phyloP scores from a whole-genome alignment of 2,329 filamentous ascomycete genomes.

The Neurospora sp. region DNA sequence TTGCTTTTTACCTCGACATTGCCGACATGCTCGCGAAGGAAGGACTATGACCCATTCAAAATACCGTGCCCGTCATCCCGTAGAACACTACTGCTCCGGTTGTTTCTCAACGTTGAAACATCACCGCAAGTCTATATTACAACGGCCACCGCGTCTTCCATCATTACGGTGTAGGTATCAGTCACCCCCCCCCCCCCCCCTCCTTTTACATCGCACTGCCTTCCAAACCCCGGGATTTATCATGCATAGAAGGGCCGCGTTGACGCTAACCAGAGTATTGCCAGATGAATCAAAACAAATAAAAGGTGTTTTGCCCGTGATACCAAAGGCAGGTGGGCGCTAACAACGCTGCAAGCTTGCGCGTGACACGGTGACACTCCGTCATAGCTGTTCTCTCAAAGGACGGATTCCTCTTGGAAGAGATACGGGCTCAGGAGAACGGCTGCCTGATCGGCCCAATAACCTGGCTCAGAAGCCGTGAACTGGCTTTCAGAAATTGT shows the following conservation, averaged over 20 bases:
- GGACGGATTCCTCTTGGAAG: not conserved
- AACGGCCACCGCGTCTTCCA: not conserved
- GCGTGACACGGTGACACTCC: not conserved
- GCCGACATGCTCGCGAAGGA: constrained; percentile 64
- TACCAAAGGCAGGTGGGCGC: not conserved
- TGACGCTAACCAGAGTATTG: not conserved
- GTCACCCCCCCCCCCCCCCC: not conserved
- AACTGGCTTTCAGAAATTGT: not conserved
- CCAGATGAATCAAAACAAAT: not conserved
- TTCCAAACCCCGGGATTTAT: not conserved
- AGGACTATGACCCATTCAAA: constrained; percentile 27
- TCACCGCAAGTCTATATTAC: not conserved
- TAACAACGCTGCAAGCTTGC: not conserved
- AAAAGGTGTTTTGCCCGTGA: not conserved
- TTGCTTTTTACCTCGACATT: constrained; percentile 58
- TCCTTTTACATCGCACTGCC: not conserved
- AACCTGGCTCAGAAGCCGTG: not conserved
- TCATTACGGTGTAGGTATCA: not conserved
- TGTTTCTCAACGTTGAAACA: not conserved
- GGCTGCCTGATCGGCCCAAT: not conserved
- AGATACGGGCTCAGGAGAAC: not conserved
- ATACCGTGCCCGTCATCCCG: constrained; percentile 29
- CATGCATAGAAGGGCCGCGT: not conserved
- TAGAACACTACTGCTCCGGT: not conserved
- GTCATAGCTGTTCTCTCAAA: not conserved